Base-by-base conservation (phyloP, 2,329 filamentous ascomycete species). In the Pseudogymnoascus sp. region DNA sequence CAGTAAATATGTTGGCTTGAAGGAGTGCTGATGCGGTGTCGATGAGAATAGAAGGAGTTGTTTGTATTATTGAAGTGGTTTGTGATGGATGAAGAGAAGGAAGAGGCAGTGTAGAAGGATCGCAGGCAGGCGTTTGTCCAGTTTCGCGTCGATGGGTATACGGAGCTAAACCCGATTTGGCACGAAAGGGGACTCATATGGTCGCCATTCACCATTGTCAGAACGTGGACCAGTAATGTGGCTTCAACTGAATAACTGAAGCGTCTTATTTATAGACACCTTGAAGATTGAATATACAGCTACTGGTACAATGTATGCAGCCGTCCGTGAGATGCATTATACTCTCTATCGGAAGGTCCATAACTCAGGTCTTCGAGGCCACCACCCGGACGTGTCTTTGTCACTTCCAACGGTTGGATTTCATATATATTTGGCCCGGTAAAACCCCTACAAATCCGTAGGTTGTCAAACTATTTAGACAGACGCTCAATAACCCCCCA, bases 31-130 rank as follows among this genome's bases (percentile, higher is more conserved):
- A 54, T 54, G 47, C n/a, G 16, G 47, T 54, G 16, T 54, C 47
- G 47, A 54, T 54, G 47, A 54, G 47, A 54, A 54, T 54, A 32
- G 47, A 54, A 54, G 47, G 28, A 34, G 47, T 54, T 54, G 47
- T 54, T 54, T 54, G 47, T 54, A 34, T 54, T 54, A 34, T 38
- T 50, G 59, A 60, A 32, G 37, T 50, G 59, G 59, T 60, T 60
- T 38, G 39, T 47, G 59, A 60, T 60, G 59, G 35, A 54, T 47
- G 39, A 43, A 60, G 59, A 57, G 59, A 57, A 62, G 54, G 30
- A 58, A 62, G 50, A 60, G 38, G 60, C 16, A n/a, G n/a, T n/a
- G n/a, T n/a, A n/a, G n/a, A n/a, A 54, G 28, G 43, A 32, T 54
- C 43, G 11, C 28, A 34, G 47, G 47, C 47, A 54, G 47, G 28